phyloP scores from a whole-genome alignment of 331 rosid genomes.

The Ulmus americana region DNA sequence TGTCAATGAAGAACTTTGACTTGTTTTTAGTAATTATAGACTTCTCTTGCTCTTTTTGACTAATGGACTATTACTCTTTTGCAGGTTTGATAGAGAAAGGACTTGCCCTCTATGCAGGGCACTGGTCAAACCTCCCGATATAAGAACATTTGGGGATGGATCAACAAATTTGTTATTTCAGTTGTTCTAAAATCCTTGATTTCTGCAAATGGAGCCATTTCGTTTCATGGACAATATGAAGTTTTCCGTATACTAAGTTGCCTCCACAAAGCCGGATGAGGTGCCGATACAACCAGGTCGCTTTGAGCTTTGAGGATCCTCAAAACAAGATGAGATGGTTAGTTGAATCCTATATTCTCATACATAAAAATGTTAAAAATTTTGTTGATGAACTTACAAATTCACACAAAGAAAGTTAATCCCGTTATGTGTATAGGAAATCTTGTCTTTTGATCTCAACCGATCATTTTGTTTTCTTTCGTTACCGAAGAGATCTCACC shows the following conservation, averaged over 20 bases:
- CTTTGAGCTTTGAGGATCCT: slow-evolving; percentile 5
- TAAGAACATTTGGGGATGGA: slow-evolving; percentile 76
- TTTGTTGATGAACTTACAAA: background rate
- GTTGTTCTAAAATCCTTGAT: slow-evolving; percentile 38
- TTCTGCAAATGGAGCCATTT: slow-evolving; percentile 6
- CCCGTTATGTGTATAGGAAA: background rate
- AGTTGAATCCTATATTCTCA: background rate
- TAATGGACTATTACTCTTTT: slow-evolving; percentile 17
- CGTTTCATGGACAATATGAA: slow-evolving; percentile 10
- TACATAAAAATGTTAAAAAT: background rate
- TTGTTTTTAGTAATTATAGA: background rate
- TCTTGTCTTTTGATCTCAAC: background rate
- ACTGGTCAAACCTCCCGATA: slow-evolving; percentile 60
- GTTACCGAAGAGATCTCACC: background rate
- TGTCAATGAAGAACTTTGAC: background rate
- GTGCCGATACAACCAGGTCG: slow-evolving; percentile 11
- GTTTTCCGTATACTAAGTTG: slow-evolving; percentile 25
- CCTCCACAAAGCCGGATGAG: slow-evolving; percentile 17
- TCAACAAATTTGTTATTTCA: slow-evolving; percentile 75
- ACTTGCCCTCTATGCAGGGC: slow-evolving; percentile 92
- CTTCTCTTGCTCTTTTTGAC: background rate
- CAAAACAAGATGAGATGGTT: slow-evolving; percentile 6
- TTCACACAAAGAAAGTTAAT: background rate
- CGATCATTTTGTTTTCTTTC: too few species aligned
- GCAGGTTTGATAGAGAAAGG: slow-evolving; percentile 91